A percentile compares a stretch with the other conserved stretches of the same genome.
Conservation (phyloP, 1,139 yeast species). For the Yueomyces sp. region DNA sequence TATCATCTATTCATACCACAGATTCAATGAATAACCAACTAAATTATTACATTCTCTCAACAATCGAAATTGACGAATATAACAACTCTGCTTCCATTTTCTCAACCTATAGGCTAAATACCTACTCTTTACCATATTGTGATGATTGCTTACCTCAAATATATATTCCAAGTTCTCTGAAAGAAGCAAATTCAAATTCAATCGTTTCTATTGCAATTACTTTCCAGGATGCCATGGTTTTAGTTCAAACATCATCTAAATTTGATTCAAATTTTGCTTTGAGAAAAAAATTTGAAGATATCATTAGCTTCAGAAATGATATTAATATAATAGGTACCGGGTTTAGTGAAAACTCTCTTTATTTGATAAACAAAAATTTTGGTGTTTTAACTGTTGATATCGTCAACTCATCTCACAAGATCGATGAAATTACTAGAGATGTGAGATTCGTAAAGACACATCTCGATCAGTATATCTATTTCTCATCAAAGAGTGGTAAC, state of each 20-base stretch:
- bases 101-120: constrained; percentile 47
- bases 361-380: constrained; percentile 42
- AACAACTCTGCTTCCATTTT: constrained; percentile 41
- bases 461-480: constrained; percentile 70
- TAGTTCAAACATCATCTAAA: constrained; percentile 48
- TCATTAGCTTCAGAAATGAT: constrained; percentile 40
- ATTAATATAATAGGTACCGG: constrained; percentile 53
- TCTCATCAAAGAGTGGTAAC: constrained; percentile 20
- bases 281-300: constrained; percentile 69
- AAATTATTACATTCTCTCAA: constrained; percentile 37
- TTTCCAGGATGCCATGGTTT: constrained; percentile 46
- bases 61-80: constrained; percentile 36
- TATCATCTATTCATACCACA: constrained; percentile 29
- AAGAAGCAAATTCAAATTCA: constrained; percentile 24
- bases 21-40: constrained; percentile 11
- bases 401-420: not conserved
- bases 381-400: constrained; percentile 56
- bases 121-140: constrained; percentile 25
- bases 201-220: constrained; percentile 52
- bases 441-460: constrained; percentile 47
- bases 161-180: constrained; percentile 36
- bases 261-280: constrained; percentile 30
- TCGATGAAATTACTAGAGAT: constrained; percentile 8
- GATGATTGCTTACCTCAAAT: constrained; percentile 32
- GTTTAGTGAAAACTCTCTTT: constrained; percentile 37